These are phyloP conservation scores for Aureobasidium sp. DNA, from an alignment of 2,329 filamentous ascomycete species.

Conservation along the genomic window DNA sequence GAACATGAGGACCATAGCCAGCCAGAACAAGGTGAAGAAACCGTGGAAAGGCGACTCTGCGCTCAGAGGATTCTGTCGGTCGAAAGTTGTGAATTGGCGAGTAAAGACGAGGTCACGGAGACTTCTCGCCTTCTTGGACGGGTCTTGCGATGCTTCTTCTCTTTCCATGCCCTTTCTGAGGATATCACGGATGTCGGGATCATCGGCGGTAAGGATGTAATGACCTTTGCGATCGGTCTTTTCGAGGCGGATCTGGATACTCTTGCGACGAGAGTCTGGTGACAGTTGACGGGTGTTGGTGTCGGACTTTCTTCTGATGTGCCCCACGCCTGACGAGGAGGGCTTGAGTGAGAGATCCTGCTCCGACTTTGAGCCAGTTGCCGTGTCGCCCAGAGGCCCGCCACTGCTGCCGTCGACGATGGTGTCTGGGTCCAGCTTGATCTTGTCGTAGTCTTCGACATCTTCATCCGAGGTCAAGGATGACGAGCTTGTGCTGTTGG, in stretches of 20 bases:
- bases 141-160: slow-evolving; percentile 30
- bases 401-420: slow-evolving; percentile 29
- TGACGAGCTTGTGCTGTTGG: not conserved
- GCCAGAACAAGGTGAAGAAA: slow-evolving; percentile 75
- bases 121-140: slow-evolving; percentile 30
- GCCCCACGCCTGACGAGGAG: slow-evolving; percentile 6
- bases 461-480: slow-evolving; percentile 25
- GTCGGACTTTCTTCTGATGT: slow-evolving; percentile 14
- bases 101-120: slow-evolving; percentile 62
- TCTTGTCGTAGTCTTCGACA: slow-evolving; percentile 36
- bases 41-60: slow-evolving; percentile 67
- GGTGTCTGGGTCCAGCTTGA: slow-evolving; percentile 32
- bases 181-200: slow-evolving; percentile 43
- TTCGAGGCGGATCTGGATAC: slow-evolving; percentile 42
- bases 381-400: not conserved
- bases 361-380: not conserved
- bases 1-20: slow-evolving; percentile 60
- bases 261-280: slow-evolving; percentile 26
- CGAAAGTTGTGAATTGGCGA: slow-evolving; percentile 65
- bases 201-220: slow-evolving; percentile 45
- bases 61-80: slow-evolving; percentile 59
- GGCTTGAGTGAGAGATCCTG: not conserved
- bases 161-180: slow-evolving; percentile 38
- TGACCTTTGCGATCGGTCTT: slow-evolving; percentile 39
- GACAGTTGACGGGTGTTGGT: slow-evolving; percentile 5